phyloP scores from a whole-genome alignment of 2,329 filamentous ascomycete species.

The Cladobotryum protrusum region DNA sequence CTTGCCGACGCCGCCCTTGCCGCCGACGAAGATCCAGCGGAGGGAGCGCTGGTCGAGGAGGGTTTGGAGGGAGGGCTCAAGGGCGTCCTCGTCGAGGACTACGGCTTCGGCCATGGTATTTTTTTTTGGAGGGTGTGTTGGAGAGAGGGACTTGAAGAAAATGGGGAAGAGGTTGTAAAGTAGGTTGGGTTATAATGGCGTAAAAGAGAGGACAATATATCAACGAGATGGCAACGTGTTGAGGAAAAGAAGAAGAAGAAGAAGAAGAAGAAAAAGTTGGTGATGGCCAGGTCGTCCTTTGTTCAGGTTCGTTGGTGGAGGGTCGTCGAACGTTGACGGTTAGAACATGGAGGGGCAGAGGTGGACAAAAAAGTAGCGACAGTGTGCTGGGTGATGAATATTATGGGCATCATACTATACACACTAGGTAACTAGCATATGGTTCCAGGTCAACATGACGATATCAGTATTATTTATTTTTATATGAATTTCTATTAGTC shows the following conservation, averaged over 20 bases:
- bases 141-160: neutral
- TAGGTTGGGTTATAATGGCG: too few species aligned
- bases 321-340: conserved; percentile 3
- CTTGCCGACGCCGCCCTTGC: conserved; percentile 97
- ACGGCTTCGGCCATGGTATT: conserved; percentile 37
- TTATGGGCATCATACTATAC: too few species aligned
- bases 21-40: conserved; percentile 98
- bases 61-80: conserved; percentile 89
- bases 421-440: too few species aligned
- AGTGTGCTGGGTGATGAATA: neutral
- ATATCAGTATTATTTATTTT: neutral
- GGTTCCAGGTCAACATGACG: neutral
- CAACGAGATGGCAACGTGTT: too few species aligned
- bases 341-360: conserved; percentile 11
- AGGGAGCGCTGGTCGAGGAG: conserved; percentile 93
- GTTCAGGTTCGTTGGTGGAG: neutral
- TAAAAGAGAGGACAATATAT: neutral
- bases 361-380: conserved; percentile 7
- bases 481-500: too few species aligned
- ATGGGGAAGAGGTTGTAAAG: neutral
- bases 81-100: conserved; percentile 55
- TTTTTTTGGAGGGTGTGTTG: neutral
- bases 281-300: neutral
- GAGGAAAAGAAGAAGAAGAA: too few species aligned
- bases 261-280: too few species aligned